Base-by-base conservation (phyloP, 2,329 filamentous ascomycete species). In the Venturia nashicola region DNA sequence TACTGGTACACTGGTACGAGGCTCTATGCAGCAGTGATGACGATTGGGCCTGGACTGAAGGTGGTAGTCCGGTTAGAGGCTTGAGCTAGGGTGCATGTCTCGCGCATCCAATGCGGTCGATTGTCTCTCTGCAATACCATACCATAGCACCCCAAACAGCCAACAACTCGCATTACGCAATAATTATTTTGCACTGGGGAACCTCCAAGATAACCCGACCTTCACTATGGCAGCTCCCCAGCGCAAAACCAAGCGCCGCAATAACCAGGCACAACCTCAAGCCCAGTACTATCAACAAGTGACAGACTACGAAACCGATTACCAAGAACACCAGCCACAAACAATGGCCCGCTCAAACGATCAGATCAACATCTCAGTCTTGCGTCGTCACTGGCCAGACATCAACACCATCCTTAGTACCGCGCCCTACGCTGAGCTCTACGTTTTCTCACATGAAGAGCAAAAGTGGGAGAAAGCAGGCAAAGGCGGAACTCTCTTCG, bases 401-500 rank as follows among this genome's bases (percentile, higher is more conserved):
- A 85, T 97, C 67, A 79, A 80, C 65, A 78, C 81, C 62, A 91
- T 97, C 71, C 80, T 91, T 67, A 87, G 88, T 67, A 88, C 94
- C 68, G 91, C 91, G 6, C 87, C 89, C 40, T 96, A 93, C 70
- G 89, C 89, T 34, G 90, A 94, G 43, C 83, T 97, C 68, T 97
- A 97, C 79, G 83, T 83, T 59, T 94, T 95, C 77, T 84, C 82
- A 66, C 80, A 84, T 59, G 76, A 80, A 5, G 81, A 84, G 2
- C 78, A 83, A 62, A 77, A 80, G 65, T 97, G 94, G 94, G 89
- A 94, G 72, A 96, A 95, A 78, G 84, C 83, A 57, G 89, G 87
- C 64, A 83, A 92, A 12, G 92, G 96, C 75, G 94, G 94, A 46
- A 89, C 90, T 14, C 79, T 97, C 67, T 99, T 97, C 74, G 84